Evolutionary conservation across 192 early-diverging fungal genomes (phyloP), one percentile per base, ranked within the genome.

Genomic region (Helicostylum pulchrum): DNA sequence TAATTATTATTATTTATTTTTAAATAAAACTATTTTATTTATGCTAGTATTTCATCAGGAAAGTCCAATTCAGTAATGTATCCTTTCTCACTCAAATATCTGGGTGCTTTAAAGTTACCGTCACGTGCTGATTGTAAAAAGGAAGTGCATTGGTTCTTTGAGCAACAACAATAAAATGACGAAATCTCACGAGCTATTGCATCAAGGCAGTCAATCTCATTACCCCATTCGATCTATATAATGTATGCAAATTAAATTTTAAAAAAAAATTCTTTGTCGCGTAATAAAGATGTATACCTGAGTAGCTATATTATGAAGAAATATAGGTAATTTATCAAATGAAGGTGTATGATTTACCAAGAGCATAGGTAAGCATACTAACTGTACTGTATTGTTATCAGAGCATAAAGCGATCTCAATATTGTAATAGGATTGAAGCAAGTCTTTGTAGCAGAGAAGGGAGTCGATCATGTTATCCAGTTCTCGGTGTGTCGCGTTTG

Each of bases 131-230:
- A 26, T 11, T 8, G 3, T 2, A 12, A n/a, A 7, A 58, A 15
- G 17, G 14, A n/a, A 12, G 23, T 20, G 1, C 20, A 58, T 26
- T 58, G 56, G 1, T 11, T 3, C 6, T 23, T 17, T 10, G 21
- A 19, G 56, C 19, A 39, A 4, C 39, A 44, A 26, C 42, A 23
- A 20, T 62, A 62, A 1, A 62, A 26, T 11, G 9, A 17, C 0
- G 12, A 26, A 2, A 62, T 2, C 9, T 51, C 47, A 34, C 61
- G 19, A 39, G 31, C 15, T 11, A 62, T 62, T n/a, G 12, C 61
- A 19, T 62, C 31, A 6, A 62, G 26, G 11, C 61, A 62, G 32
- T 62, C 47, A 2, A 50, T 62, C 20, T 51, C 61, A 11, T 36
- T 32, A 0, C 7, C 12, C 17, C 47, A 62, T 15, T 36, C 11